Percentiles rank a stretch among this genome's conserved stretches.
Evolutionary conservation across 2,329 filamentous ascomycete genomes (phyloP).

Genomic region (Aureobasidium sp.): DNA sequence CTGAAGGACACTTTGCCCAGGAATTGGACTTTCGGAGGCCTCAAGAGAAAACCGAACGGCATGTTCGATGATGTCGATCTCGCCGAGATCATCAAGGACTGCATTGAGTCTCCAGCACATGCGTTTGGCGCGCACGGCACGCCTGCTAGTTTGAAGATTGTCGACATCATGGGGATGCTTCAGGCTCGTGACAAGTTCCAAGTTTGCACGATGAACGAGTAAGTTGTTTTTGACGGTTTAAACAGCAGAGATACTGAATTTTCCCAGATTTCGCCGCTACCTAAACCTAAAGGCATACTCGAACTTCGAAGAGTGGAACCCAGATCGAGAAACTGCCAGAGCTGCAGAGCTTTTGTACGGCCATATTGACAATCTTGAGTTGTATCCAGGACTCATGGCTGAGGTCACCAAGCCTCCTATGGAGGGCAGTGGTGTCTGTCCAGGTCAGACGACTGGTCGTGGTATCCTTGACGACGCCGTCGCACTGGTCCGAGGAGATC

Average conservation of each 20-base stretch:
- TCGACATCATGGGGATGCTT: constrained; percentile 41
- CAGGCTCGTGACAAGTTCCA: constrained; percentile 40
- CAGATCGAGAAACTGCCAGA: constrained; percentile 29
- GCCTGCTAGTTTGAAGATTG: constrained; percentile 37
- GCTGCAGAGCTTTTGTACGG: constrained; percentile 40
- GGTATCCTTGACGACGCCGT: constrained; percentile 43
- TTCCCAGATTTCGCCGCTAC: constrained; percentile 26
- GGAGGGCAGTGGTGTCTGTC: constrained; percentile 38
- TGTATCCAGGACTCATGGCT: constrained; percentile 50
- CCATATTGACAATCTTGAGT: constrained; percentile 45
- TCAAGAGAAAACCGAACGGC: constrained; percentile 34
- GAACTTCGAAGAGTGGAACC: constrained; percentile 28
- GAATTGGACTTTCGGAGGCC: constrained; percentile 36
- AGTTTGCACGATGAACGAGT: constrained; percentile 46
- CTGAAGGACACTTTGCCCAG: constrained; percentile 25
- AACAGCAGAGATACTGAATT: background rate
- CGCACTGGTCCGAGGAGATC: constrained; percentile 37
- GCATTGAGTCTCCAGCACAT: constrained; percentile 41
- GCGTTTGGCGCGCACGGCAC: constrained; percentile 43
- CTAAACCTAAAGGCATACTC: constrained; percentile 30
- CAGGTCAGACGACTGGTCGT: constrained; percentile 37
- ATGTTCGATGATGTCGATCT: constrained; percentile 37
- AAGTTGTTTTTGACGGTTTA: too few relatives aligned
- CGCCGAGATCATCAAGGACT: constrained; percentile 36
- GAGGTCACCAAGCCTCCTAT: constrained; percentile 48